A percentile compares a stretch with the other conserved stretches of the same genome.
phyloP scores from a whole-genome alignment of 2,329 filamentous ascomycete species.

The Hymenoscyphus repandus region DNA sequence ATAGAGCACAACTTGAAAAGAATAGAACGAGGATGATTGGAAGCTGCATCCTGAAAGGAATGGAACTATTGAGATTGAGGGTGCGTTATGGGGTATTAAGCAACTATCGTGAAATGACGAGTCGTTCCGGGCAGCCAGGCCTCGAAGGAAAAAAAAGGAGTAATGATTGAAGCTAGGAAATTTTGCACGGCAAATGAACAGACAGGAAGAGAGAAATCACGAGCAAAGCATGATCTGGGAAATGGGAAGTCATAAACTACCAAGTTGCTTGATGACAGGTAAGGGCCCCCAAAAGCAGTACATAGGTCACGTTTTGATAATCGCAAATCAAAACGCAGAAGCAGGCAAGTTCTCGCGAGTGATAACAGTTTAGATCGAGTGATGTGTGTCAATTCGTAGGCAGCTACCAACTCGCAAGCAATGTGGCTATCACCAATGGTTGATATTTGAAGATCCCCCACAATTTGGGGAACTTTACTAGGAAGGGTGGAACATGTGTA shows the following conservation, averaged over 20 bases:
- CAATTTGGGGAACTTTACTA: background rate
- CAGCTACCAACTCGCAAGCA: too few species aligned
- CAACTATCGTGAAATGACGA: conserved; percentile 2
- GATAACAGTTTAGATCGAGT: too few species aligned
- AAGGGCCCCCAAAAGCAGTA: too few species aligned
- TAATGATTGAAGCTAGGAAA: background rate
- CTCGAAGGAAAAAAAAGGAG: background rate
- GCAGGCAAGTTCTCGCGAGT: too few species aligned
- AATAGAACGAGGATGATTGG: conserved; percentile 4
- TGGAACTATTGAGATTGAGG: background rate
- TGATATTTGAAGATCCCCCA: background rate
- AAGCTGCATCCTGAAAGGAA: conserved; percentile 6
- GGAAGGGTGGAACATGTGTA: conserved; percentile 1
- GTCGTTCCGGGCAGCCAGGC: conserved; percentile 3
- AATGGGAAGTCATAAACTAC: too few species aligned
- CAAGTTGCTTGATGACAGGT: too few species aligned
- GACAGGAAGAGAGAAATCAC: too few species aligned
- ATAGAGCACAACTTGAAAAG: conserved; percentile 5
- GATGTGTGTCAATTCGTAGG: too few species aligned
- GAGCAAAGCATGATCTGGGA: too few species aligned
- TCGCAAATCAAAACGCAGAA: too few species aligned
- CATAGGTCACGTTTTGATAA: too few species aligned
- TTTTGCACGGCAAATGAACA: background rate
- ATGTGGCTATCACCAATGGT: too few species aligned
- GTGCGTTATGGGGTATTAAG: background rate